Percentiles rank a stretch among this genome's conserved stretches.
Evolutionary conservation across 495 filamentous ascomycete species (phyloP).

Genomic region (Neurospora sublineolata): DNA sequence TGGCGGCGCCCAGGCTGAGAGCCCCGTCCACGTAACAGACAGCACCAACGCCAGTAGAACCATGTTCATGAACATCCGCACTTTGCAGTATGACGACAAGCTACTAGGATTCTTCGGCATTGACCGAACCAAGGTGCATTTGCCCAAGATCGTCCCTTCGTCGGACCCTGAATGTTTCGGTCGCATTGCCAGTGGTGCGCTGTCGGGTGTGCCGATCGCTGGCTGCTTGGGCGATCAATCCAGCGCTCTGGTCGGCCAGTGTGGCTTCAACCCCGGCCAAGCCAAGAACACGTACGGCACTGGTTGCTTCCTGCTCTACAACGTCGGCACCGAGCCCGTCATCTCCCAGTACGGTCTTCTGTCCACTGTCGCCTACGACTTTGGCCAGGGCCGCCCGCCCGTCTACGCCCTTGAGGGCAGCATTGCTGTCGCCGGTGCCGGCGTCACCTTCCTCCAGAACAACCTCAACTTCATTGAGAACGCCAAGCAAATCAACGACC

Average conservation of each 20-base stretch:
- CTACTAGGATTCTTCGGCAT: slow-evolving; percentile 76
- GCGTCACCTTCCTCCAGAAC: slow-evolving; percentile 82
- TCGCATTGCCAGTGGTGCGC: slow-evolving; percentile 47
- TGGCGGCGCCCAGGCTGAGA: slow-evolving; percentile 50
- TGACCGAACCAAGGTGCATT: slow-evolving; percentile 58
- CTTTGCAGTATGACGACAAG: slow-evolving; percentile 71
- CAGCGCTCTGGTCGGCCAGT: slow-evolving; percentile 82
- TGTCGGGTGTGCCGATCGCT: slow-evolving; percentile 69
- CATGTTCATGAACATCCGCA: slow-evolving; percentile 93
- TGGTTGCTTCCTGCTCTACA: slow-evolving; percentile 90
- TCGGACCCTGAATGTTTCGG: slow-evolving; percentile 72
- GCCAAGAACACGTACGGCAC: slow-evolving; percentile 98
- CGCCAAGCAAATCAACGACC: slow-evolving; percentile 68
- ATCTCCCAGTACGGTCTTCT: slow-evolving; percentile 83
- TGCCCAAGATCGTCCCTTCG: slow-evolving; percentile 81
- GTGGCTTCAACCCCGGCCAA: slow-evolving; percentile 72
- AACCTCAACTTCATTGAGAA: slow-evolving; percentile 76
- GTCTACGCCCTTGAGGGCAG: slow-evolving; percentile 89
- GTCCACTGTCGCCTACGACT: slow-evolving; percentile 79
- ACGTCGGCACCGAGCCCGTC: slow-evolving; percentile 82
- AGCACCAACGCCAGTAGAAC: slow-evolving; percentile 87
- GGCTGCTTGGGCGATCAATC: slow-evolving; percentile 92
- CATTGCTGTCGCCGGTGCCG: slow-evolving; percentile 83
- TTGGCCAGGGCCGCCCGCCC: slow-evolving; percentile 59
- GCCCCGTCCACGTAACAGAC: slow-evolving; percentile 69